Conservation (phyloP, 306 rosid species). For the Cicer yamashitae region DNA sequence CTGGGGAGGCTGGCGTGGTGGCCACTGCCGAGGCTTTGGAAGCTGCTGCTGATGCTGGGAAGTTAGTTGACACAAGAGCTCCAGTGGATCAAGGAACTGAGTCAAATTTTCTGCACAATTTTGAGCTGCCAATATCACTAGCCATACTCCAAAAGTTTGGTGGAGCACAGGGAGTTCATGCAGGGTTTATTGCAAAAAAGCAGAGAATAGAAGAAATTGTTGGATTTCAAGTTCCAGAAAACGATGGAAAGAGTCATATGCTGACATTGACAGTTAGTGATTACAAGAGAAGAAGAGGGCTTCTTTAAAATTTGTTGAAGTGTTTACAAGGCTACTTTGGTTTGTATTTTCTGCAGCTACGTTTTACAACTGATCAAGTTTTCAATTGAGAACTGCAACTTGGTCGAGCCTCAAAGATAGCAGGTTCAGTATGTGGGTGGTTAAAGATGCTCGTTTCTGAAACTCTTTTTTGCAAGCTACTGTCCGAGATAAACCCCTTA, state of each 20-base stretch:
- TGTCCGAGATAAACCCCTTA: not conserved
- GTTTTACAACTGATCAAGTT: conserved; percentile 16
- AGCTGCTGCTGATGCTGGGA: conserved; percentile 96
- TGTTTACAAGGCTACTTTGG: conserved; percentile 3
- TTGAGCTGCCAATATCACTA: conserved; percentile 91
- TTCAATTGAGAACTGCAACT: not conserved
- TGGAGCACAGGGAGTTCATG: conserved; percentile 77
- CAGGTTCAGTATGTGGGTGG: too few relatives aligned
- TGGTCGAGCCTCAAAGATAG: too few relatives aligned
- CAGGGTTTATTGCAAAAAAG: conserved; percentile 76
- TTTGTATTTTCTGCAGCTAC: conserved; percentile 20
- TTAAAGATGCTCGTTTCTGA: too few relatives aligned
- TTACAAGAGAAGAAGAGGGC: conserved; percentile 91
- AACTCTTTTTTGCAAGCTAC: too few relatives aligned
- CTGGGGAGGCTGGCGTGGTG: conserved; percentile 58
- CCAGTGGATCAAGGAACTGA: conserved; percentile 90
- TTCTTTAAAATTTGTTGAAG: conserved; percentile 63
- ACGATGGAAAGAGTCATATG: conserved; percentile 72
- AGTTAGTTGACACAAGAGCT: conserved; percentile 83
- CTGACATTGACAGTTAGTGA: conserved; percentile 79
- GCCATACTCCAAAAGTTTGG: conserved; percentile 79
- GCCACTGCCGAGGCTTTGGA: conserved; percentile 86
- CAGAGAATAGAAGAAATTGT: conserved; percentile 77
- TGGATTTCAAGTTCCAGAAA: conserved; percentile 77
- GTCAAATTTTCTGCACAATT: conserved; percentile 71